A percentile compares a stretch with the other conserved stretches of the same genome.
Conservation (phyloP, 2,329 filamentous ascomycete species). For the Chrysosporium keratinophilum region DNA sequence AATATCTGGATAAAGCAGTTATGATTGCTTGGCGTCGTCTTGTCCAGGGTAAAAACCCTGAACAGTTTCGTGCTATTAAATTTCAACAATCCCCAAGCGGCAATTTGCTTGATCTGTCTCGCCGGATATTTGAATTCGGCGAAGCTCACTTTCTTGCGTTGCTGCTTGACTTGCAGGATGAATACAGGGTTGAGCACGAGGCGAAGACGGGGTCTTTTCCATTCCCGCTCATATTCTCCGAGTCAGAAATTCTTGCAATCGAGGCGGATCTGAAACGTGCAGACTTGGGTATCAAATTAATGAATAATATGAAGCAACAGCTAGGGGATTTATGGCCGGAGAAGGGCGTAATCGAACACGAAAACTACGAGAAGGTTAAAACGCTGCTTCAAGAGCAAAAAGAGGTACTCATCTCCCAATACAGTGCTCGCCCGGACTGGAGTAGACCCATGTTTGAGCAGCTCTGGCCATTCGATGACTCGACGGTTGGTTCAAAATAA, state of each 20-base stretch:
- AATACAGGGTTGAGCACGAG: background rate
- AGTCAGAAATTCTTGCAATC: conserved; percentile 4
- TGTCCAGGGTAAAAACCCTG: conserved; percentile 11
- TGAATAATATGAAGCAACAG: conserved; percentile 1
- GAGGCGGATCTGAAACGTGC: conserved; percentile 5
- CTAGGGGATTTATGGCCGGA: conserved; percentile 8
- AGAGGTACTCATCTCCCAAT: conserved; percentile 5
- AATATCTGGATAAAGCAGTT: conserved; percentile 5
- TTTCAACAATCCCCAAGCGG: conserved; percentile 1
- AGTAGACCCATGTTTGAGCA: conserved; percentile 4
- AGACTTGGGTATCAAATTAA: background rate
- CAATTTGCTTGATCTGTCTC: conserved; percentile 1
- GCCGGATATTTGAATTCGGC: background rate
- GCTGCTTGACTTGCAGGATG: background rate
- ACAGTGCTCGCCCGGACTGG: background rate
- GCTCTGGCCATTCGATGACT: conserved; percentile 12
- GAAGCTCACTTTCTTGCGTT: conserved; percentile 2
- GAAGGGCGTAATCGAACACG: conserved; percentile 11
- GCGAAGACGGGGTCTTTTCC: background rate
- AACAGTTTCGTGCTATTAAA: conserved; percentile 7
- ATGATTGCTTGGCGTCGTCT: conserved; percentile 15
- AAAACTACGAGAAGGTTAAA: conserved; percentile 10
- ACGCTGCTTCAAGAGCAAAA: background rate
- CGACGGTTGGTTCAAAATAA: no score
- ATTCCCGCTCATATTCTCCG: conserved; percentile 9